These are phyloP conservation scores for Saccharomycopsis babjevae DNA, from an alignment of 805 yeast species.

Conservation along the genomic window DNA sequence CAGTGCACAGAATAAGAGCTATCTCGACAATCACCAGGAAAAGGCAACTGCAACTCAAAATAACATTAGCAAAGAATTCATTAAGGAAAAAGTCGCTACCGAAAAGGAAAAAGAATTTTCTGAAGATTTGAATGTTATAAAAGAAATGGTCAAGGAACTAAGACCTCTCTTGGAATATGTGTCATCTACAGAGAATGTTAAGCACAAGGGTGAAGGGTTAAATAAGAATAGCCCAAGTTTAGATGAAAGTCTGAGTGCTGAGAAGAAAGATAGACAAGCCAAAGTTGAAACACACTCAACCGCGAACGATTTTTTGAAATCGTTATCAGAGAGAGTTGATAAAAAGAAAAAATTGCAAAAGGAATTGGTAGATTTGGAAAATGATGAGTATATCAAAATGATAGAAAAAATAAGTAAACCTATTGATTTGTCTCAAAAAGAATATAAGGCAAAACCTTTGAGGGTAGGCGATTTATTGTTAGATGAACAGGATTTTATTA, in stretches of 20 bases:
- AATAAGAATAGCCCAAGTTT: background rate
- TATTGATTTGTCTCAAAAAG: background rate
- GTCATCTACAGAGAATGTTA: background rate
- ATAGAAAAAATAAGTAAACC: conserved; percentile 7
- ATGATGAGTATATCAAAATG: conserved; percentile 9
- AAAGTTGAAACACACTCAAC: background rate
- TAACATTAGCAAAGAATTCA: background rate
- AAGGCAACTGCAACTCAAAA: background rate
- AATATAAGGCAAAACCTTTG: background rate
- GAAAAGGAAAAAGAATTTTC: background rate
- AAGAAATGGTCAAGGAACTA: background rate
- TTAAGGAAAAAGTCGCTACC: background rate
- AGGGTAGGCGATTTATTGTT: background rate
- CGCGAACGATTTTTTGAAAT: background rate
- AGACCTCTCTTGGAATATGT: background rate
- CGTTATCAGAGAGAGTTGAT: conserved; percentile 2
- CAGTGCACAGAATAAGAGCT: background rate
- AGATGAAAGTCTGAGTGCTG: background rate
- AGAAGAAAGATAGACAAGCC: background rate
- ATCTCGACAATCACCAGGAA: background rate
- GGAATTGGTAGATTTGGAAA: conserved; percentile 5
- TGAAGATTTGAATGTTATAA: background rate
- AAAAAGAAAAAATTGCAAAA: conserved; percentile 11
- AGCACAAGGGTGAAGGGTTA: background rate
- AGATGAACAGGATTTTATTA: background rate